Conservation (phyloP, 495 filamentous ascomycete genomes). For the Cryomyces antarcticus region DNA sequence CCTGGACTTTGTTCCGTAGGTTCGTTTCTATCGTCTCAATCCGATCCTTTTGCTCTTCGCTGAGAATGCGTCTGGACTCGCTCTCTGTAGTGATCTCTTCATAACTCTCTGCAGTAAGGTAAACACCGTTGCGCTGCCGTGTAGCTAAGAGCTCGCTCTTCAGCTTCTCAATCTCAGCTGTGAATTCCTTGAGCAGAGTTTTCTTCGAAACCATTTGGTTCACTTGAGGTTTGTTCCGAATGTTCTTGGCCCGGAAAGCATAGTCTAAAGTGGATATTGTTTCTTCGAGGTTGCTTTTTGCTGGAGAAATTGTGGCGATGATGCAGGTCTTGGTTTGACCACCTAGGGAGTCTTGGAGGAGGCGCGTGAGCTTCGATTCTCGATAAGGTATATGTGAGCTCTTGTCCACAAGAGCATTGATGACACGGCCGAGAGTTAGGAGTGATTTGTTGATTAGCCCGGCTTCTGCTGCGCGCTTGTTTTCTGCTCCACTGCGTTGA, state of each 20-base stretch:
- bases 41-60: conserved; percentile 77
- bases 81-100: conserved; percentile 77
- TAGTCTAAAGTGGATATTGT: conserved; percentile 96
- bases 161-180: conserved; percentile 80
- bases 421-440: conserved; percentile 84
- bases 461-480: conserved; percentile 88
- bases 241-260: conserved; percentile 93
- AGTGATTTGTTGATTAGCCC: conserved; percentile 96
- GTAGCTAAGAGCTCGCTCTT: conserved; percentile 88
- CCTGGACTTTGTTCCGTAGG: conserved; percentile 74
- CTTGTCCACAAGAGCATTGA: conserved; percentile 90
- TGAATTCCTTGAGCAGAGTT: conserved; percentile 73
- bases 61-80: conserved; percentile 79
- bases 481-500: conserved; percentile 86
- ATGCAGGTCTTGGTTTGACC: conserved; percentile 96
- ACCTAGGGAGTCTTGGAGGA: conserved; percentile 90
- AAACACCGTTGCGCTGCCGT: conserved; percentile 84
- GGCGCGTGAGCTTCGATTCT: conserved; percentile 86
- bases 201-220: conserved; percentile 85
- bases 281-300: conserved; percentile 86
- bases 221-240: conserved; percentile 90
- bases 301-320: conserved; percentile 87
- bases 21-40: conserved; percentile 85
- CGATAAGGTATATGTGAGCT: conserved; percentile 84
- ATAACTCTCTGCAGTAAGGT: conserved; percentile 63